phyloP scores from a whole-genome alignment of 495 filamentous ascomycete species.

The Pseudomonodictys pantanalensis region DNA sequence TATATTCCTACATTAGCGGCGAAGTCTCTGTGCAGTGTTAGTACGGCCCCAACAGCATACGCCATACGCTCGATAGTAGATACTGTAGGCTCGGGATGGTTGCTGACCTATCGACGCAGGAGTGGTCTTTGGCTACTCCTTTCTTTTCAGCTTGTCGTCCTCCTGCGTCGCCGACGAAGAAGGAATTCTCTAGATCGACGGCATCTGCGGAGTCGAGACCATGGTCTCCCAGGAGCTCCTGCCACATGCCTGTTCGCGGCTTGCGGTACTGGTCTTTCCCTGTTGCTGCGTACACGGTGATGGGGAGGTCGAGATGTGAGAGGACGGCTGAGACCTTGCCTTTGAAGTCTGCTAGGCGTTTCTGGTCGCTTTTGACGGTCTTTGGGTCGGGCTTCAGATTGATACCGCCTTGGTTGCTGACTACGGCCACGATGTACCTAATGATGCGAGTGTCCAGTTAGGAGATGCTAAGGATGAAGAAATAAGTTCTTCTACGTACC shows the following conservation, averaged over 20 bases:
- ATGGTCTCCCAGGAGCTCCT: conserved; percentile 71
- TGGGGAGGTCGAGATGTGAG: conserved; percentile 67
- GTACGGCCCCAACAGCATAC: too few relatives aligned
- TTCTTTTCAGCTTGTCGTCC: conserved; percentile 46
- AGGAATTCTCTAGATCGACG: conserved; percentile 63
- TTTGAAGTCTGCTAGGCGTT: conserved; percentile 73
- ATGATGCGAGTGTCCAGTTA: background rate
- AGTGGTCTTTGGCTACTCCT: conserved; percentile 58
- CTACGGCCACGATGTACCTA: conserved; percentile 73
- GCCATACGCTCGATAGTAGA: conserved; percentile 1
- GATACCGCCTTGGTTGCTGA: conserved; percentile 86
- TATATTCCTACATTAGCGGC: conserved; percentile 75
- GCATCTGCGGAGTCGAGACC: conserved; percentile 59
- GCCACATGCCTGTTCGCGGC: conserved; percentile 87
- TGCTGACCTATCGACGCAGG: conserved; percentile 70
- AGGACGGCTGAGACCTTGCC: conserved; percentile 69
- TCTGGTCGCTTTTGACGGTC: conserved; percentile 58
- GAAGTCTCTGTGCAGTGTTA: conserved; percentile 57
- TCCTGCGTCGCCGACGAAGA: conserved; percentile 92
- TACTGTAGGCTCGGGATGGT: background rate
- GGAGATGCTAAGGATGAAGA: conserved; percentile 1
- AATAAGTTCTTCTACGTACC: conserved; percentile 54
- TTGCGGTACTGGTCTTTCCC: conserved; percentile 78
- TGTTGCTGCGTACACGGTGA: conserved; percentile 82
- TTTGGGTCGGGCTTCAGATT: conserved; percentile 71